Conservation (phyloP, 192 early-diverging fungal genomes). For the Ramicandelaber brevisporus region DNA sequence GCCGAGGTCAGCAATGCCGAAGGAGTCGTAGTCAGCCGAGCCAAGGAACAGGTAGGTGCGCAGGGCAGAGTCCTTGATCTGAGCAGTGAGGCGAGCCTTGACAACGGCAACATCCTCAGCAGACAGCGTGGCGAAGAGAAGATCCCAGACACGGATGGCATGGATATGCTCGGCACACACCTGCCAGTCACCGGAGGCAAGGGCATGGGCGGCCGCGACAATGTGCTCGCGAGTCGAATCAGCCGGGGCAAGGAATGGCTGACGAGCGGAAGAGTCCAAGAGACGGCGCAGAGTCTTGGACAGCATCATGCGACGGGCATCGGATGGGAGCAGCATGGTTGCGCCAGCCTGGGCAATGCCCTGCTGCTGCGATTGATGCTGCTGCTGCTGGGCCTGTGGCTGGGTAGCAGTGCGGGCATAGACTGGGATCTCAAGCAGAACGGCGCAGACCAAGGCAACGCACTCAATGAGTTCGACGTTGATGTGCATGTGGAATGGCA, state of each 20-base stretch:
- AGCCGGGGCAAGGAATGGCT: constrained; percentile 86
- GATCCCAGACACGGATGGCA: constrained; percentile 90
- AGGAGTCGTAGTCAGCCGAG: constrained; percentile 67
- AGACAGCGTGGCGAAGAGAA: no score
- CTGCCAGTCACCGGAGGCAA: constrained; percentile 86
- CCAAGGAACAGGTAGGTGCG: constrained; percentile 91
- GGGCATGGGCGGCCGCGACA: constrained; percentile 83
- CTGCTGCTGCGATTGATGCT: no score
- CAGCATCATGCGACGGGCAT: constrained; percentile 44
- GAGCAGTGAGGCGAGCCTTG: constrained; percentile 68
- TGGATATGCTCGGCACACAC: constrained; percentile 55
- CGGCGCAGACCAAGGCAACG: constrained; percentile 79
- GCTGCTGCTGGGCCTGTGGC: no score
- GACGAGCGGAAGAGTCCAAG: constrained; percentile 86
- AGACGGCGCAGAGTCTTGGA: constrained; percentile 79
- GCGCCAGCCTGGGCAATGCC: no score
- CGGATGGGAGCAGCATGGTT: constrained; percentile 17
- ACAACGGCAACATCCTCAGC: constrained; percentile 43
- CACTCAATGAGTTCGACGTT: constrained; percentile 97
- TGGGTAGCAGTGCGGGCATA: constrained; percentile 52
- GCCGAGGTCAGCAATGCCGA: constrained; percentile 58
- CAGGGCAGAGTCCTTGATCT: constrained; percentile 90
- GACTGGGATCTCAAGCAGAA: constrained; percentile 93
- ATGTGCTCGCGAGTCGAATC: constrained; percentile 98
- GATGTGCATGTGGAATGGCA: constrained; percentile 99